phyloP scores from a whole-genome alignment of 2,329 filamentous ascomycete genomes.

The Verticillium dahliae region DNA sequence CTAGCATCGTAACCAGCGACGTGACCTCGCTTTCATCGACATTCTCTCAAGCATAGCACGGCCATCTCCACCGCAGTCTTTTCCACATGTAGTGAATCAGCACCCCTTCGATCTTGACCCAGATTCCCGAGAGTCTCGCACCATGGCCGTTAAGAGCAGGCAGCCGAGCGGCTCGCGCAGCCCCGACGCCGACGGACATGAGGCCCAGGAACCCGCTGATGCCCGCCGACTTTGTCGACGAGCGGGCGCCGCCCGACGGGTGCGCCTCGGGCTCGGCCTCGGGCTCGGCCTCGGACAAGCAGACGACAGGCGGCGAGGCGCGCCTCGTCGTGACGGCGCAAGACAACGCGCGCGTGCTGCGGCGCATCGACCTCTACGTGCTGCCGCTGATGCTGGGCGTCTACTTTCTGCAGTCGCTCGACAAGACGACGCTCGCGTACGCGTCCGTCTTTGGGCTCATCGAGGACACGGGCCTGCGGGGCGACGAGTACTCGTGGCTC shows the following conservation, averaged over 20 bases:
- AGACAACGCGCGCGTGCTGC: conserved; percentile 26
- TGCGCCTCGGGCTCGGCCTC: background rate
- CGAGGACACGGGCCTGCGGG: conserved; percentile 48
- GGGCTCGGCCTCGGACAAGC: background rate
- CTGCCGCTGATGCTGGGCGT: conserved; percentile 45
- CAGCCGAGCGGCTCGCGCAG: background rate
- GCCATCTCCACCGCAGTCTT: too few species aligned
- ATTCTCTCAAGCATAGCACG: too few species aligned
- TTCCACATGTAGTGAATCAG: too few species aligned
- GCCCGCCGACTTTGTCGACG: background rate
- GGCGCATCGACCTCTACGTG: conserved; percentile 32
- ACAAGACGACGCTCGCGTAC: conserved; percentile 28
- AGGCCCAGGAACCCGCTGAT: background rate
- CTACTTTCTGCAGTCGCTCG: conserved; percentile 52
- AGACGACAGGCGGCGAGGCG: conserved; percentile 7
- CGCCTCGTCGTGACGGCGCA: conserved; percentile 22
- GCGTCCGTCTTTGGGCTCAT: conserved; percentile 58
- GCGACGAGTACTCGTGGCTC: conserved; percentile 54
- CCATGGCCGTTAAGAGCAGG: background rate
- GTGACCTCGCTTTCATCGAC: too few species aligned
- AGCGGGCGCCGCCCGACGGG: background rate
- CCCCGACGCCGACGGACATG: background rate
- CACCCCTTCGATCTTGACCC: too few species aligned
- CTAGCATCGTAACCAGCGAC: too few species aligned
- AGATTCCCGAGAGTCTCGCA: background rate